Evolutionary conservation across 2,329 filamentous ascomycete species (phyloP).

Genomic region (Aspergillus clavatus): DNA sequence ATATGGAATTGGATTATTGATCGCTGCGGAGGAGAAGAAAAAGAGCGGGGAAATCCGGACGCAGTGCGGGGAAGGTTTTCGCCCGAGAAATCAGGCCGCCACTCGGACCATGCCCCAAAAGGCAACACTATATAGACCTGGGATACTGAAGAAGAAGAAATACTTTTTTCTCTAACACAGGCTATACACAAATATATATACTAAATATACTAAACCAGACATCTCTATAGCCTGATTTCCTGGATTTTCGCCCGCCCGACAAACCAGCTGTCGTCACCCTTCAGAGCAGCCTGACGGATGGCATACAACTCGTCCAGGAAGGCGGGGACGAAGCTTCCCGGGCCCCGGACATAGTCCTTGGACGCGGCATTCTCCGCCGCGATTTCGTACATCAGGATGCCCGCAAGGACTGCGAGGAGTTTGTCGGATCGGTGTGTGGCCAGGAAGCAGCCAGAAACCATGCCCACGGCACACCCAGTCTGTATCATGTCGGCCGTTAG

Average conservation of each 20-base stretch:
- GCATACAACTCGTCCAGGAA: constrained; percentile 69
- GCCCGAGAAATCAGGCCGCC: constrained; percentile 12
- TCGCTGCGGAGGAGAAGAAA: constrained; percentile 1
- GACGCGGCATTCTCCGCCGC: constrained; percentile 63
- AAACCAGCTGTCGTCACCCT: constrained; percentile 34
- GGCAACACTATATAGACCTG: too few species aligned
- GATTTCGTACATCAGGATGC: constrained; percentile 71
- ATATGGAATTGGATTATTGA: background rate
- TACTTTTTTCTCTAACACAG: background rate
- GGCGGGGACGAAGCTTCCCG: constrained; percentile 79
- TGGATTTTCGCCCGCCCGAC: constrained; percentile 34
- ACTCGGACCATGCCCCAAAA: too few species aligned
- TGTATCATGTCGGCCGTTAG: constrained; percentile 11
- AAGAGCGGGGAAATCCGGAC: constrained; percentile 14
- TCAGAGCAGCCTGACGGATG: constrained; percentile 32
- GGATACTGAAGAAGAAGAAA: background rate
- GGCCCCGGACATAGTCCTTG: constrained; percentile 63
- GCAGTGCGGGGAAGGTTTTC: constrained; percentile 12
- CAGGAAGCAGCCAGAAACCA: constrained; percentile 69
- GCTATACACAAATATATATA: background rate
- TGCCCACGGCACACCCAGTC: constrained; percentile 81
- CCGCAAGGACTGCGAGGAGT: constrained; percentile 69
- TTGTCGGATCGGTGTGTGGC: constrained; percentile 60
- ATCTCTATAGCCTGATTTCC: constrained; percentile 27
- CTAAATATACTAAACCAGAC: background rate